Conservation (phyloP, 352 stramenopile species). For the Phytophthora vignae region DNA sequence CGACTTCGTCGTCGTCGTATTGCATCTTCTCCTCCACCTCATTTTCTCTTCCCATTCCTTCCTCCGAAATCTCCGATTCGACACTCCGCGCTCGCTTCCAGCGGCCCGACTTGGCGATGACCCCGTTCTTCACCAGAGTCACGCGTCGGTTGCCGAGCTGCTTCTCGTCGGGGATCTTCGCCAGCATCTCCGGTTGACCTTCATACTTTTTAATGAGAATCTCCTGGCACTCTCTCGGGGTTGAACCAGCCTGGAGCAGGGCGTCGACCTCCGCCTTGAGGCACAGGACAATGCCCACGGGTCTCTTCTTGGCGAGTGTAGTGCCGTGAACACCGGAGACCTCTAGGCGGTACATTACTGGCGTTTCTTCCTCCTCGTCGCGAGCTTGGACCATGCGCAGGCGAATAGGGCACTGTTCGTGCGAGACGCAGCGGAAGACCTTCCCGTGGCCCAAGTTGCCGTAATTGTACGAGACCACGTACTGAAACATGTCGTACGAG, state of each 20-base stretch:
- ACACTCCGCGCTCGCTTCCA: neutral
- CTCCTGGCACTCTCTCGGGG: constrained; percentile 14
- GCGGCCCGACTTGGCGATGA: neutral
- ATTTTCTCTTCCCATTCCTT: neutral
- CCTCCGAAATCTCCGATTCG: neutral
- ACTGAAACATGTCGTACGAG: too few relatives aligned
- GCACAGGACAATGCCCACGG: constrained; percentile 19
- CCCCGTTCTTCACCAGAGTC: constrained; percentile 13
- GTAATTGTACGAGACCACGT: constrained; percentile 30
- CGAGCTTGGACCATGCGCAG: constrained; percentile 22
- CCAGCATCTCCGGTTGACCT: constrained; percentile 24
- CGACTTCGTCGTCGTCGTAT: neutral
- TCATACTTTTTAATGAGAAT: constrained; percentile 25
- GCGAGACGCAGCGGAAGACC: constrained; percentile 39
- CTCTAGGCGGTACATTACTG: constrained; percentile 30
- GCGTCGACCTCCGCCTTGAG: constrained; percentile 33
- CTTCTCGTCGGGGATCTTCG: constrained; percentile 24
- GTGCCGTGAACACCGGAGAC: constrained; percentile 19
- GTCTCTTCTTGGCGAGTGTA: constrained; percentile 16
- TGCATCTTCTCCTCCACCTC: neutral
- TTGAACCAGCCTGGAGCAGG: constrained; percentile 11
- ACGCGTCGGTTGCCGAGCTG: constrained; percentile 26
- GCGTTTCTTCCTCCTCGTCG: constrained; percentile 26
- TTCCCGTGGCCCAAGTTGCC: constrained; percentile 16
- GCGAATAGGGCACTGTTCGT: constrained; percentile 23